These are phyloP conservation scores for Alternaria burnsii DNA, from an alignment of 2,329 filamentous ascomycete species.

Conservation along the genomic window DNA sequence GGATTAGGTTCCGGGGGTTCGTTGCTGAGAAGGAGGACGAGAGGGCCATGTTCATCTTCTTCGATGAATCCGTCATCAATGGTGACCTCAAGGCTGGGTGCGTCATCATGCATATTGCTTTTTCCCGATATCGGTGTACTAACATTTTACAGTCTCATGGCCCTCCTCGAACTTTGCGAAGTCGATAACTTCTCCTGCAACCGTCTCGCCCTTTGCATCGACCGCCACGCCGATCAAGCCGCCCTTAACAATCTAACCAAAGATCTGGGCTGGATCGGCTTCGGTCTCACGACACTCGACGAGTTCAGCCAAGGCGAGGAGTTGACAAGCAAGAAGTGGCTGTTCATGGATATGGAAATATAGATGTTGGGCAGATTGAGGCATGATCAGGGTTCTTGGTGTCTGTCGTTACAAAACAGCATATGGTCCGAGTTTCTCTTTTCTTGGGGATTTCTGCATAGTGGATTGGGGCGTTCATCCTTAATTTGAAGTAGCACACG, in stretches of 20 bases:
- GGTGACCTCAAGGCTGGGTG: constrained; percentile 89
- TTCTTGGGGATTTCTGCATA: not conserved
- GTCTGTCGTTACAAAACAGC: constrained; percentile 8
- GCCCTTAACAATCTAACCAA: constrained; percentile 75
- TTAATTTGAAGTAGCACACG: constrained; percentile 1
- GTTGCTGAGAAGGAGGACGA: constrained; percentile 74
- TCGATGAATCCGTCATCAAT: constrained; percentile 75
- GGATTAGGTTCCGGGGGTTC: constrained; percentile 86
- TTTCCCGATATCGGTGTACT: constrained; percentile 9
- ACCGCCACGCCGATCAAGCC: constrained; percentile 69
- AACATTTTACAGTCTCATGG: constrained; percentile 66
- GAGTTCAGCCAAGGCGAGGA: constrained; percentile 72
- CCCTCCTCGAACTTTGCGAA: constrained; percentile 86
- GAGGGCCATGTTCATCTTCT: constrained; percentile 87
- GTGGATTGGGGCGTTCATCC: not conserved
- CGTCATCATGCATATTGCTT: constrained; percentile 48
- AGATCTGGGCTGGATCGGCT: constrained; percentile 92
- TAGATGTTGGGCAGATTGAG: constrained; percentile 47
- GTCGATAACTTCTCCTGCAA: constrained; percentile 75
- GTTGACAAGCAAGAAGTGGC: constrained; percentile 76
- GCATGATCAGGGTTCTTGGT: not conserved
- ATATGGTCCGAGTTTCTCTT: not conserved
- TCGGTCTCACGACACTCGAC: constrained; percentile 81
- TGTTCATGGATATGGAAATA: constrained; percentile 89
- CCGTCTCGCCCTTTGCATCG: constrained; percentile 81